These are phyloP conservation scores for Fusarium pseudoanthophilum DNA, from an alignment of 2,329 filamentous ascomycete genomes.

Conservation along the genomic window DNA sequence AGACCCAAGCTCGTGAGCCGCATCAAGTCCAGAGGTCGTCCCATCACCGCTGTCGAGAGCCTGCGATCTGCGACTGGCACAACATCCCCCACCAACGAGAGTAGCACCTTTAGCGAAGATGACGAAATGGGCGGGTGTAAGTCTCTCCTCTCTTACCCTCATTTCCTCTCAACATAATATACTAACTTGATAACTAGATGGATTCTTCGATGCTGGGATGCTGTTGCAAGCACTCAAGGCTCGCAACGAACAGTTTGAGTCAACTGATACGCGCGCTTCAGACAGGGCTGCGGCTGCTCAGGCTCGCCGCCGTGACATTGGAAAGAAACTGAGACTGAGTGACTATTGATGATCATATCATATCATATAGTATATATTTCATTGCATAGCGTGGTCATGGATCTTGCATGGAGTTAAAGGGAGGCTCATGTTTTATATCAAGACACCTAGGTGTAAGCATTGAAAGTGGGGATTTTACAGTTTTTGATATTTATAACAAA, in stretches of 20 bases:
- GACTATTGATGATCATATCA: slow-evolving; percentile 67
- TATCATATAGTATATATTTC: not conserved
- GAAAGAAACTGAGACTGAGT: slow-evolving; percentile 76
- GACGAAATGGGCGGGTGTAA: slow-evolving; percentile 94
- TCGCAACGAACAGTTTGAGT: slow-evolving; percentile 65
- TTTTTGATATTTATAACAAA: not conserved
- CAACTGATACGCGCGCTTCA: slow-evolving; percentile 63
- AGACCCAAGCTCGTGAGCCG: slow-evolving; percentile 56
- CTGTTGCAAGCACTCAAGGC: slow-evolving; percentile 87
- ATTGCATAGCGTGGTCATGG: slow-evolving; percentile 24
- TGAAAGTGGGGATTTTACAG: not conserved
- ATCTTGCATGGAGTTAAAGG: slow-evolving; percentile 35
- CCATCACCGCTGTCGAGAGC: slow-evolving; percentile 70
- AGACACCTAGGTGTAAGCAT: not conserved
- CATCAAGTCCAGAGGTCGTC: slow-evolving; percentile 77
- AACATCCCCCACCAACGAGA: slow-evolving; percentile 74
- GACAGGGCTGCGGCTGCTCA: slow-evolving; percentile 71
- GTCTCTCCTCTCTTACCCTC: slow-evolving; percentile 50
- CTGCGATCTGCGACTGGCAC: slow-evolving; percentile 58
- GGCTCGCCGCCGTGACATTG: slow-evolving; percentile 73
- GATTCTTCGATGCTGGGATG: slow-evolving; percentile 98
- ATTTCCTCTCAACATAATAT: not conserved
- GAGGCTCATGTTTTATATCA: slow-evolving; percentile 20
- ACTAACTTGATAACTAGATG: slow-evolving; percentile 70
- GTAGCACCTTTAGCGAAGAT: slow-evolving; percentile 79